Conservation (phyloP, 352 stramenopile genomes). For the Globisporangium camurandrum region DNA sequence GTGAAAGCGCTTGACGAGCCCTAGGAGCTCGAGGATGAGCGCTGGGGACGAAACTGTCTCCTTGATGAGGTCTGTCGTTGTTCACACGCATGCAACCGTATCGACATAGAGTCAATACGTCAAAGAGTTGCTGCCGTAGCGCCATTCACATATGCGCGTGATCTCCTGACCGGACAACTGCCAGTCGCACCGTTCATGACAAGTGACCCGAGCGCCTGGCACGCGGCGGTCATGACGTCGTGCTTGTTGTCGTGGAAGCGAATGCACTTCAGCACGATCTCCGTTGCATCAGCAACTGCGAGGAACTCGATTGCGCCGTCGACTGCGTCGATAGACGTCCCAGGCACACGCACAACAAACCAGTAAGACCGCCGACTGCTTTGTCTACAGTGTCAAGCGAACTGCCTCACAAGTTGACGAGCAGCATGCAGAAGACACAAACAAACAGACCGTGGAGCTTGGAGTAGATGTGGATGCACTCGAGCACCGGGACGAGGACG, state of each 20-base stretch:
- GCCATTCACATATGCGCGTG: no score
- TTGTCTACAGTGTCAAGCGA: neutral
- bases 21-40: conserved; percentile 46
- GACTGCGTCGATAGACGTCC: conserved; percentile 20
- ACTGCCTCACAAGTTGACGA: conserved; percentile 1
- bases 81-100: neutral
- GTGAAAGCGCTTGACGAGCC: conserved; percentile 48
- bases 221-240: conserved; percentile 53
- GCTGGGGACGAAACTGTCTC: conserved; percentile 43
- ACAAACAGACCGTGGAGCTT: conserved; percentile 50
- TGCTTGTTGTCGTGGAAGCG: conserved; percentile 77
- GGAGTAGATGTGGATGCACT: conserved; percentile 60
- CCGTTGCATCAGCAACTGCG: conserved; percentile 34
- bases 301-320: conserved; percentile 61
- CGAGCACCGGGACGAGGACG: conserved; percentile 54
- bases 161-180: neutral
- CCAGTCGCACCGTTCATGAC: conserved; percentile 55
- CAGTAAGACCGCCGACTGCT: no score
- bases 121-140: neutral
- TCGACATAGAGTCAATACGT: neutral
- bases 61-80: conserved; percentile 51
- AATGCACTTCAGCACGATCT: conserved; percentile 67
- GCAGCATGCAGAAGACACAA: neutral
- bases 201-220: conserved; percentile 53
- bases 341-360: no score